Conservation (phyloP, 202 grass and related monocot species). For the Carex arenaria region DNA sequence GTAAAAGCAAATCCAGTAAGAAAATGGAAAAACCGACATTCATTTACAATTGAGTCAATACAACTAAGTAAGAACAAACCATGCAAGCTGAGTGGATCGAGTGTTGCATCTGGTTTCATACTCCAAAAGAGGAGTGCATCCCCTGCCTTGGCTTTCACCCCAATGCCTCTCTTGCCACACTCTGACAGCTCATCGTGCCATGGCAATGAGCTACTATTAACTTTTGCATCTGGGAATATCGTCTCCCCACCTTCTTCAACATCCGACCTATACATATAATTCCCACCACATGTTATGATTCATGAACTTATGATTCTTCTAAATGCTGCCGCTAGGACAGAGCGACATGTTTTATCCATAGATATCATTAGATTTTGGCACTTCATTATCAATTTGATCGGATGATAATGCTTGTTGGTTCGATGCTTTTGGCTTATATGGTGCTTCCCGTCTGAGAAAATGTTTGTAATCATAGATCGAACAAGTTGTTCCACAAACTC, state of each 20-base stretch:
- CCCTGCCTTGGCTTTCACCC: slow-evolving; percentile 81
- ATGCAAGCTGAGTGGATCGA: slow-evolving; percentile 87
- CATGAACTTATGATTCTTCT: neutral
- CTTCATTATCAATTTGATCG: neutral
- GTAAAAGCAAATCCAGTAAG: neutral
- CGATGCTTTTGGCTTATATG: neutral
- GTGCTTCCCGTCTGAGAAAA: neutral
- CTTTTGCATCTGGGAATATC: slow-evolving; percentile 81
- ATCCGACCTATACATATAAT: slow-evolving; percentile 51
- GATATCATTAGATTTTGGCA: neutral
- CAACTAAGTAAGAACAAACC: slow-evolving; percentile 42
- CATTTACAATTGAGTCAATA: neutral
- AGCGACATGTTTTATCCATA: neutral
- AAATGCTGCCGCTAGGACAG: neutral
- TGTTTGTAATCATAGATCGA: neutral
- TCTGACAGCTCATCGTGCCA: slow-evolving; percentile 73
- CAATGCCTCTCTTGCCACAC: slow-evolving; percentile 71
- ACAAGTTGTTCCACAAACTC: neutral
- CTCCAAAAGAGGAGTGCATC: slow-evolving; percentile 95
- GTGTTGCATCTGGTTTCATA: slow-evolving; percentile 84
- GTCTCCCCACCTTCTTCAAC: slow-evolving; percentile 99
- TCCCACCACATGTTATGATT: neutral
- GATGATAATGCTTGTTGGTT: neutral
- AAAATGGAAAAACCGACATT: neutral
- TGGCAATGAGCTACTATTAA: slow-evolving; percentile 59